Evolutionary conservation across 176 grass and related monocot species (phyloP), one percentile per base, ranked within the genome.

Genomic region (Oryza australiensis): DNA sequence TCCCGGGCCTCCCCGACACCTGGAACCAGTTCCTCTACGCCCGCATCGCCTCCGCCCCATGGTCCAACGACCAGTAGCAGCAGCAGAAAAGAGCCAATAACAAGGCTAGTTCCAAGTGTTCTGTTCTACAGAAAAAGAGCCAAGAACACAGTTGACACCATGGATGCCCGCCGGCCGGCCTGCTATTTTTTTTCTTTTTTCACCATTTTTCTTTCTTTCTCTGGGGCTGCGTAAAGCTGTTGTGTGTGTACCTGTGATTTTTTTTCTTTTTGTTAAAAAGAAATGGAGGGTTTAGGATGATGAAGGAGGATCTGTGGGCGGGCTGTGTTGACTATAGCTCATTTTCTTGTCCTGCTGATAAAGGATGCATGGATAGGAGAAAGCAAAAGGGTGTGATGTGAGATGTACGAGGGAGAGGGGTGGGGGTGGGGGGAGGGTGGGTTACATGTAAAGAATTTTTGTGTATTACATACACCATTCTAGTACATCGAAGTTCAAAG

Each of bases 1-100:
- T 94, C 11, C 93, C 93, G 13, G 93, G 93, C 0, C 75, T 94
- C 1, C 93, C 93, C 18, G 93, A 94, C 79, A 87, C 80, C 2
- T 94, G 93, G 93, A 94, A 94, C 82, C 66, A 94, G 42, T 92
- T 94, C 75, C 38, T 94, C 74, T 94, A 86, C 75, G 93, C 87
- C 14, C 89, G 79, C 72, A 94, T 94, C 68, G 72, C 60, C 0
- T 92, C 93, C 46, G 69, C 60, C 79, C 82, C 93, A 0, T 81
- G 75, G 82, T 62, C 78, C n/a, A 23, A 38, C 26, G 30, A 51
- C 0, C 5, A 30, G 14, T 42, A 59, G 18, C 26, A 20, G 48
- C 48, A 26, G 26, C 11, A 41, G 9, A 37, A 37, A 37, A 37
- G 35, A 37, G 35, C 9, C 67, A 46, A 72, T 2, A 8, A n/a